These are phyloP conservation scores for Candolleomyces aberdarensis DNA, from an alignment of 768 basidiomycete species.

Conservation along the genomic window DNA sequence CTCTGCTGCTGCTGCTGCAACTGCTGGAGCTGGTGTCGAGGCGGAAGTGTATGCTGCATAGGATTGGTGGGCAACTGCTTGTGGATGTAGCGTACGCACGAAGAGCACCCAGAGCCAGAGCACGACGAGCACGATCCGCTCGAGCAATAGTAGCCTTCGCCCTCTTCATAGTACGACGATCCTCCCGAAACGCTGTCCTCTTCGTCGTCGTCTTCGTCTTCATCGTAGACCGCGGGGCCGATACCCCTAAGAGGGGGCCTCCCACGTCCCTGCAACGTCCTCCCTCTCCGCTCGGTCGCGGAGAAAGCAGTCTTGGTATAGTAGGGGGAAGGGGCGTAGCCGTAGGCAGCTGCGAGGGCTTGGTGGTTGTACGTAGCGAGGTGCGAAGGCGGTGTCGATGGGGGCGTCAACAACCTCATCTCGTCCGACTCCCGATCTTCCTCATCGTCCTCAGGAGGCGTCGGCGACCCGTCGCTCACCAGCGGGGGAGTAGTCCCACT, in stretches of 20 bases:
- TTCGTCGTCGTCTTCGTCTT: background rate
- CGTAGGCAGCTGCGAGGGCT: background rate
- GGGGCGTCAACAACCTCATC: slow-evolving; percentile 12
- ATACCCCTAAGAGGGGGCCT: background rate
- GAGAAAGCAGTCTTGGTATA: background rate
- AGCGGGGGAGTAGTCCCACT: slow-evolving; percentile 14
- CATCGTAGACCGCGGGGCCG: background rate
- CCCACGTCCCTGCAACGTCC: background rate
- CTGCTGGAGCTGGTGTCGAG: too few species aligned
- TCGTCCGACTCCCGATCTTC: slow-evolving; percentile 7
- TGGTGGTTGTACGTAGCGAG: background rate
- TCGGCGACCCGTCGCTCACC: slow-evolving; percentile 11
- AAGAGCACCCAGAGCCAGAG: background rate
- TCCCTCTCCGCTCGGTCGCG: background rate
- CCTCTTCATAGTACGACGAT: background rate
- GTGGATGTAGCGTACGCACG: background rate
- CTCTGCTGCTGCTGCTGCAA: background rate
- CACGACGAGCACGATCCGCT: background rate
- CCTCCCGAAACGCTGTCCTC: background rate
- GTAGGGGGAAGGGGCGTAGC: slow-evolving; percentile 8
- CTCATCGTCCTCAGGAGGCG: slow-evolving; percentile 4
- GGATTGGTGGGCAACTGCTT: background rate
- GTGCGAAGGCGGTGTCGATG: slow-evolving; percentile 11
- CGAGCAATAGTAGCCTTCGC: background rate
- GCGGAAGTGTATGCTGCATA: background rate